These are phyloP conservation scores for Musa itinerans DNA, from an alignment of 176 grass and related monocot species.

Conservation along the genomic window DNA sequence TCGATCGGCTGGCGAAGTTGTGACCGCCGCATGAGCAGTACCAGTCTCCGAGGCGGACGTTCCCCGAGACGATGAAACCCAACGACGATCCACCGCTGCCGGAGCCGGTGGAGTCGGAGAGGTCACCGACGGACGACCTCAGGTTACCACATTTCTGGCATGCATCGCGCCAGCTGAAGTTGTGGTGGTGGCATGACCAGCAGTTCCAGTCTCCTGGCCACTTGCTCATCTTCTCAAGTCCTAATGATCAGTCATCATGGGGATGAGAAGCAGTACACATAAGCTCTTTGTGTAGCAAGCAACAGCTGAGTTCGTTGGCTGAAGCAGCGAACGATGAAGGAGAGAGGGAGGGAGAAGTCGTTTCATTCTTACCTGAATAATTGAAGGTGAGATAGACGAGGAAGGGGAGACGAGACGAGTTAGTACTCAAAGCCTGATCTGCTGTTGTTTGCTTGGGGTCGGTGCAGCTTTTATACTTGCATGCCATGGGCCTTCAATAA, in stretches of 20 bases:
- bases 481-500: not conserved
- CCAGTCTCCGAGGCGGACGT: slow-evolving; percentile 82
- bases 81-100: too few relatives aligned
- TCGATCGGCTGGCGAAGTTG: slow-evolving; percentile 93
- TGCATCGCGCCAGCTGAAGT: slow-evolving; percentile 83
- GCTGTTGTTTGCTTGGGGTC: not conserved
- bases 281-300: too few relatives aligned
- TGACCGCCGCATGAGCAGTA: slow-evolving; percentile 78
- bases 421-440: too few relatives aligned
- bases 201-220: slow-evolving; percentile 82
- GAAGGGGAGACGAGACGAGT: too few relatives aligned
- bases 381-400: too few relatives aligned
- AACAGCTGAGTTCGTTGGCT: too few relatives aligned
- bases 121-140: slow-evolving; percentile 43
- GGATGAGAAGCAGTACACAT: too few relatives aligned
- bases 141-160: slow-evolving; percentile 79
- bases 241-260: too few relatives aligned
- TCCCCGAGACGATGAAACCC: not conserved
- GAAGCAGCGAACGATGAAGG: too few relatives aligned
- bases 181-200: slow-evolving; percentile 72
- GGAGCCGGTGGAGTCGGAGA: slow-evolving; percentile 16
- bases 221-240: slow-evolving; percentile 29
- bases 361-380: too few relatives aligned
- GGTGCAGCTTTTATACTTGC: slow-evolving; percentile 2
- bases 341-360: too few relatives aligned